Base-by-base conservation (phyloP, 148 eudicot species). In the Polygonum maritimum region DNA sequence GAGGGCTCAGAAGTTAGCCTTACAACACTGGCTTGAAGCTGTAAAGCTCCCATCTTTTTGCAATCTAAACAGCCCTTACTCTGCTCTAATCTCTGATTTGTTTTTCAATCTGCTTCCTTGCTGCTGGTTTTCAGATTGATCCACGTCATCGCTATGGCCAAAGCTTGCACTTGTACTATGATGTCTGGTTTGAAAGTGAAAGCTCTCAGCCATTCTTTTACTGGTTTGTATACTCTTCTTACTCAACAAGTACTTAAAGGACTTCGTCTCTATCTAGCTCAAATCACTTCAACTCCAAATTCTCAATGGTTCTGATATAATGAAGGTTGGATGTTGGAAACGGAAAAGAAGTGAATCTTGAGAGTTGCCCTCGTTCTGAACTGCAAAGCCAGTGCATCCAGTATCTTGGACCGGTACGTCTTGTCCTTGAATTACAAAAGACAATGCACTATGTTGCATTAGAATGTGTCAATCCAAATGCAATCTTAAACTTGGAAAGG, bases 91-190 rank as follows among this genome's bases (percentile, higher is more conserved):
- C 10, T 48, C 63, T 74, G 8, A 9, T 14, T 74, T 10, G 38
- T 48, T 16, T 12, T 52, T 74, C 31, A 21, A 6, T 44, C 6
- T 44, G 47, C 7, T 44, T 21, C 9, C 16, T 48, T 52, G 5
- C 48, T 55, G 5, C n/a, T 18, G 15, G 51, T 18, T 57, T 60
- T 76, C 77, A 95, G 99, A 95, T 95, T 81, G 99, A 95, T 76
- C 98, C 99, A 80, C 94, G 99, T 26, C 99, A 95, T 81, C 89
- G 99, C 10, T 92, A 95, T 76, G 99, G 99, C 5, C 97, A 91
- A 86, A 95, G 92, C 80, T 85, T 95, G 81, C 98, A 95, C 80
- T 52, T 89, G 74, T 92, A 95, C 74, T 95, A 95, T 49, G 94
- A 88, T 74, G 71, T 88, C 67, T 95, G 99, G 99, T 89, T 92